Evolutionary conservation across 768 basidiomycete genomes (phyloP).

Genomic region (Strobilomyces echinocephalus): DNA sequence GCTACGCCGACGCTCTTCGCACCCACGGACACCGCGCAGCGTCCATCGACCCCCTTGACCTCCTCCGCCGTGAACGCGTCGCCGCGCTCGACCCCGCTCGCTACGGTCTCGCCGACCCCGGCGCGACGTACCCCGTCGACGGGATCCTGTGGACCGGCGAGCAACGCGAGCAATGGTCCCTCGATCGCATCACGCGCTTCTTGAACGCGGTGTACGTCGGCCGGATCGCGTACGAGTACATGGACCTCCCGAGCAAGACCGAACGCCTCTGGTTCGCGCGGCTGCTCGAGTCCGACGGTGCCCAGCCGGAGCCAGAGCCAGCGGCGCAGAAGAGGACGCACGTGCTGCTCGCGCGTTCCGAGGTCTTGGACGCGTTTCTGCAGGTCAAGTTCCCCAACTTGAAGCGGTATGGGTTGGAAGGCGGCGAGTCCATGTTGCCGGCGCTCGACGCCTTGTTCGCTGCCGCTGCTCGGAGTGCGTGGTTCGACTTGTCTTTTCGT

Average conservation of each 20-base stretch:
- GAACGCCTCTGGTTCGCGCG: constrained; percentile 89
- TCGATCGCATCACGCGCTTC: constrained; percentile 66
- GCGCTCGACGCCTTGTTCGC: constrained; percentile 76
- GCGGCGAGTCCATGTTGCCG: constrained; percentile 91
- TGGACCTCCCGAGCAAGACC: constrained; percentile 83
- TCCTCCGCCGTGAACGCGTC: constrained; percentile 79
- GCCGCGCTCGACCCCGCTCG: constrained; percentile 71
- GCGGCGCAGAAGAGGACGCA: constrained; percentile 53
- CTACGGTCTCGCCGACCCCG: constrained; percentile 62
- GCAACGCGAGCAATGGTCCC: constrained; percentile 49
- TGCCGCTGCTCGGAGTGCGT: constrained; percentile 54
- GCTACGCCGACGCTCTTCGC: constrained; percentile 88
- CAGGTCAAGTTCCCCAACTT: constrained; percentile 87
- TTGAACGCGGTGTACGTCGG: constrained; percentile 75
- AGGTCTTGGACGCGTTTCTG: constrained; percentile 80
- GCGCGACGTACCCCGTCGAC: constrained; percentile 60
- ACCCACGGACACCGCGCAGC: constrained; percentile 83
- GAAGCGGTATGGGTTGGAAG: constrained; percentile 85
- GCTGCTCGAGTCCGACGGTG: constrained; percentile 55
- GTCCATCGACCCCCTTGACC: constrained; percentile 79
- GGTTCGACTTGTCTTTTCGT: neutral
- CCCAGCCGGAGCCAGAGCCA: too few species aligned
- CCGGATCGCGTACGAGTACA: constrained; percentile 86
- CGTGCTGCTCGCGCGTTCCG: constrained; percentile 64
- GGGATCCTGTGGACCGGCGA: constrained; percentile 73